Base-by-base conservation (phyloP, 2,329 filamentous ascomycete genomes). In the Thelonectria olida region DNA sequence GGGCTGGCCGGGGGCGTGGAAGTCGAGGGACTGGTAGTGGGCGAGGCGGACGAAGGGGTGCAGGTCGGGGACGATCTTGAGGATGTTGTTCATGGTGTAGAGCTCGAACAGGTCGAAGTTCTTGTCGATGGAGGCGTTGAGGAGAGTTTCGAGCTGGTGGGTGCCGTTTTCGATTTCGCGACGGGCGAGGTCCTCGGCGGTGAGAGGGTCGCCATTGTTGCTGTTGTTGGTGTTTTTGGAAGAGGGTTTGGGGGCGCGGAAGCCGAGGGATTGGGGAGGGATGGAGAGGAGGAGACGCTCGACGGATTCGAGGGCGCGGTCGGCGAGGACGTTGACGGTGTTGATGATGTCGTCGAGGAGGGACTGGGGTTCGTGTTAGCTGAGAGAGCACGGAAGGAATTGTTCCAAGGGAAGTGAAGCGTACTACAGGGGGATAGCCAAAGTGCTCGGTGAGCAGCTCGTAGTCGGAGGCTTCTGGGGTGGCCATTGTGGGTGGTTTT, bases 321-420 rank as follows among this genome's bases (percentile, higher is more conserved):
- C 96, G 72, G 96, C 91, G 72, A 97, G 87, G 73, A 95, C 92
- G 81, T 98, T 99, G 77, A 97, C 89, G 56, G 91, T 92, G 82
- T 98, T 97, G 81, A 98, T 97, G 71, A 98, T 94, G 80, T 98
- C 95, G 86, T 99, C 96, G 73, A 99, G 91, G 41, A 99, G 88
- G 63, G 92, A 92, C 94, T 97, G 72, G 23, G 42, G 25, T 27
- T 17, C 12, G 38, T 34, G 44, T 58, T 27, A 42, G 44, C 52
- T 67, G 23, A 49, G 34, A 20, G 52, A 44, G 39, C 15, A 17
- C 25, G 53, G 36, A 34, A 22, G 42, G 28, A 17, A 6, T 22
- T 23, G 25, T 4, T 1, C 20, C n/a, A 15, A 13, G 25, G 45
- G 45, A 20, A 15, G 52, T 20, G 39, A 5, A 23, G 82, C 91